Percentiles rank a stretch among this genome's conserved stretches.
These are phyloP conservation scores for Ceratocystis papillata DNA, from an alignment of 2,329 filamentous ascomycete species.

Conservation along the genomic window DNA sequence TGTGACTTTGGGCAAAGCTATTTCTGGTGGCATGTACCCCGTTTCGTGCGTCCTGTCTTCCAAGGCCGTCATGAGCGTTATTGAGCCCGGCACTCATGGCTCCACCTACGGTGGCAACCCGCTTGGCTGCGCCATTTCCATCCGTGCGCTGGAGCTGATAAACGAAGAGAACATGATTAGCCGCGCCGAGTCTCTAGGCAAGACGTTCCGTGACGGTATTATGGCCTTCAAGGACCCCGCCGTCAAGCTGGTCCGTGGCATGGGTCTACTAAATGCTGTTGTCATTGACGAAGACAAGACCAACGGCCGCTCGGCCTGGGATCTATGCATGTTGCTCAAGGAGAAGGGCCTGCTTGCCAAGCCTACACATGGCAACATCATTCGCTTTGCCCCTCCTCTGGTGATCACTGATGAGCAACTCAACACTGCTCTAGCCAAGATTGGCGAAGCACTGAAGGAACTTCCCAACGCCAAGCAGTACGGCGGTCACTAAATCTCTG, in stretches of 20 bases:
- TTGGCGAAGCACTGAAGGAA: conserved; percentile 70
- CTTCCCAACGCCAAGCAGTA: conserved; percentile 50
- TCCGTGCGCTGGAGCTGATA: conserved; percentile 86
- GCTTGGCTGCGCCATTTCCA: conserved; percentile 86
- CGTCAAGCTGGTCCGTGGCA: conserved; percentile 74
- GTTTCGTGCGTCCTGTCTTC: conserved; percentile 83
- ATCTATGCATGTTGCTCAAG: conserved; percentile 91
- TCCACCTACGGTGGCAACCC: conserved; percentile 99
- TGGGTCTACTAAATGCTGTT: conserved; percentile 89
- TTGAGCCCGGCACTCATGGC: conserved; percentile 93
- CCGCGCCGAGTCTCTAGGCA: conserved; percentile 68
- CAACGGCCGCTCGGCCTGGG: conserved; percentile 82
- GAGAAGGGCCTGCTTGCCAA: conserved; percentile 92
- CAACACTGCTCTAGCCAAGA: conserved; percentile 63
- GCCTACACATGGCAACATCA: conserved; percentile 97
- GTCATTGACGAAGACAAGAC: conserved; percentile 87
- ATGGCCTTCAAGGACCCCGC: conserved; percentile 65
- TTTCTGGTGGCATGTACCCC: conserved; percentile 98
- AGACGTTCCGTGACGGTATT: conserved; percentile 72
- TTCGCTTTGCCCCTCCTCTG: conserved; percentile 88
- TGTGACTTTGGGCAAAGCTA: conserved; percentile 90
- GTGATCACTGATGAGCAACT: conserved; percentile 89
- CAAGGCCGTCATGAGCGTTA: conserved; percentile 86
- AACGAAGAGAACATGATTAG: conserved; percentile 82
- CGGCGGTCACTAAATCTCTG: conserved; percentile 30